Evolutionary conservation across 2,329 filamentous ascomycete species (phyloP), one percentile per base, ranked within the genome.

Genomic region (Sclerotiophoma versabilis): DNA sequence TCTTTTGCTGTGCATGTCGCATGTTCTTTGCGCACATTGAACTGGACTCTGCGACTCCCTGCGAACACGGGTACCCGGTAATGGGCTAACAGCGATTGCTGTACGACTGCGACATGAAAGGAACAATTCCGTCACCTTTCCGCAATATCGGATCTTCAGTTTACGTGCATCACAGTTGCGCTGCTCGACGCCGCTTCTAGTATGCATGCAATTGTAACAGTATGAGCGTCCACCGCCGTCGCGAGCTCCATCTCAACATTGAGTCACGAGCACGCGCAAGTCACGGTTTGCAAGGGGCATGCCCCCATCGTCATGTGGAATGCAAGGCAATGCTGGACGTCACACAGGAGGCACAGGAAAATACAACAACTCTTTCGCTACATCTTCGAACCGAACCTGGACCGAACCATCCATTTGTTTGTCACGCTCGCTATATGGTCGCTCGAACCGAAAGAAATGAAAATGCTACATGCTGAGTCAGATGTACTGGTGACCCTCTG

Each of bases 31-130:
- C 29, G 49, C 49, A 12, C 30, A 17, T 49, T 6, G 22, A 20
- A 20, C 41, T 33, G 20, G n/a, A 14, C 25, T 6, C 27, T 33
- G 33, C 27, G 12, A 32, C 33, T 46, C 44, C 19, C 17, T 27
- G n/a, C 49, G 23, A 49, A 39, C 12, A 43, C 39, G 38, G 44
- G 36, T 34, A 37, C 39, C 45, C 29, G 38, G 43, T 37, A 26
- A 48, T 48, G 51, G 51, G 25, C 39, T 41, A 34, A 41, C 37
- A 30, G 22, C 33, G 39, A 49, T 33, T 54, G 27, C n/a, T 49
- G 51, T 54, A 33, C 39, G 39, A 54, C 51, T 34, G 51, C 51
- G 41, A 49, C 51, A 54, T 45, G 34, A 49, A 27, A 49, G 34
- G 41, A 49, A 36, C 34, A 36, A 36, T 54, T 33, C 23, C 14